Evolutionary conservation across 495 filamentous ascomycete genomes (phyloP).

Genomic region (Amorphotheca resinae): DNA sequence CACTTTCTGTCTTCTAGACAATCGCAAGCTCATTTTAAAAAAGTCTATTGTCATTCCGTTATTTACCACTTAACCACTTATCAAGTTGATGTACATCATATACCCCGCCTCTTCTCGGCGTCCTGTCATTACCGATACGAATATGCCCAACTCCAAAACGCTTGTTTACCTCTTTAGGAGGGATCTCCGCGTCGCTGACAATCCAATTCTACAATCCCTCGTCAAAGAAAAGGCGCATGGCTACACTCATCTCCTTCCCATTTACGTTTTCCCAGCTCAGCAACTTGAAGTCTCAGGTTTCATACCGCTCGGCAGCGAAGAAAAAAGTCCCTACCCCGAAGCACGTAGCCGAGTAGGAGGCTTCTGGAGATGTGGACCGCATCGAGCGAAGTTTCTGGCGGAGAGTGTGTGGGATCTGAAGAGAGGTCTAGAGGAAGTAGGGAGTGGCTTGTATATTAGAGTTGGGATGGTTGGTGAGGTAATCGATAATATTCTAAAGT

Average conservation of each 20-base stretch:
- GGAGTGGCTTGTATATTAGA: slow-evolving; percentile 48
- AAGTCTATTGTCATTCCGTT: no score
- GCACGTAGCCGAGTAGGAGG: slow-evolving; percentile 41
- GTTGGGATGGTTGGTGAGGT: slow-evolving; percentile 45
- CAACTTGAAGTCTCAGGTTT: slow-evolving; percentile 64
- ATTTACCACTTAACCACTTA: no score
- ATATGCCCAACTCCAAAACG: slow-evolving; percentile 23
- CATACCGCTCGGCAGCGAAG: slow-evolving; percentile 25
- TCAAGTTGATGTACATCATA: no score
- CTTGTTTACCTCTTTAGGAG: slow-evolving; percentile 52
- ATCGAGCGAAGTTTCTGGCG: slow-evolving; percentile 53
- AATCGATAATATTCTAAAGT: slow-evolving; percentile 34
- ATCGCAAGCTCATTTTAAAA: no score
- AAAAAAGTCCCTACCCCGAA: slow-evolving; percentile 42
- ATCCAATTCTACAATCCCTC: slow-evolving; percentile 49
- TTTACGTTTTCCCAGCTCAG: slow-evolving; percentile 50
- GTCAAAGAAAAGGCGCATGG: slow-evolving; percentile 30
- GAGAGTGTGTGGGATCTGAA: slow-evolving; percentile 60
- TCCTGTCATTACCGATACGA: no score
- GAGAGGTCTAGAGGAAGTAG: slow-evolving; percentile 36
- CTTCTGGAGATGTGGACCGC: slow-evolving; percentile 57
- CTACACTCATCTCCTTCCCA: slow-evolving; percentile 53
- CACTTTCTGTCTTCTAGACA: no score
- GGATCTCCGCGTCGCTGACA: slow-evolving; percentile 57
- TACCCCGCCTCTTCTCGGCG: no score